Evolutionary conservation across 495 filamentous ascomycete genomes (phyloP).

Genomic region (Xylaria scruposa): DNA sequence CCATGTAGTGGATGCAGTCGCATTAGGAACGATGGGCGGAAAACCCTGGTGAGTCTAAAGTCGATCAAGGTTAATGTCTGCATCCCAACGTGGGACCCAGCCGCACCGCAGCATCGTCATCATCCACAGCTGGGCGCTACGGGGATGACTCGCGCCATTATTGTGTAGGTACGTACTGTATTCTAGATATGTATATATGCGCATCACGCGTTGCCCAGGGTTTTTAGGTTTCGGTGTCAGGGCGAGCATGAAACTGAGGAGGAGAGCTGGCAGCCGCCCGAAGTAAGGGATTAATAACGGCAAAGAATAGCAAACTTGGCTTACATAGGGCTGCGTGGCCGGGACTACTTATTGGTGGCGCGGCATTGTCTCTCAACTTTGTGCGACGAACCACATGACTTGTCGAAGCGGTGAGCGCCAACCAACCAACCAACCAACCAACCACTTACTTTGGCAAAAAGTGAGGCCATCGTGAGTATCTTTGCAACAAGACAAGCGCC

Average conservation of each 20-base stretch:
- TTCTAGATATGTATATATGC: not conserved
- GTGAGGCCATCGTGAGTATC: conserved; percentile 23
- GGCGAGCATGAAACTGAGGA: conserved; percentile 6
- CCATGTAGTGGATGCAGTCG: conserved; percentile 24
- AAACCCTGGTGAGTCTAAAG: conserved; percentile 19
- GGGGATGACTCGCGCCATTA: conserved; percentile 30
- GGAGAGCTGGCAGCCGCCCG: not conserved
- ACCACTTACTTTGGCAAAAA: not conserved
- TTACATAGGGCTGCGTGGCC: conserved; percentile 16
- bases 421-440: conserved; percentile 11
- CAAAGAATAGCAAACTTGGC: not conserved
- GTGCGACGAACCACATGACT: conserved; percentile 26
- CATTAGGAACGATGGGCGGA: conserved; percentile 30
- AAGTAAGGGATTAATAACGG: no score
- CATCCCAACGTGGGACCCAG: conserved; percentile 28
- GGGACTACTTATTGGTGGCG: conserved; percentile 26
- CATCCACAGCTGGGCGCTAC: conserved; percentile 24
- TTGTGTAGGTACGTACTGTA: not conserved
- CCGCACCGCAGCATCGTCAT: conserved; percentile 27
- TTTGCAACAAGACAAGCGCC: not conserved
- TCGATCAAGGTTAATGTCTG: conserved; percentile 27
- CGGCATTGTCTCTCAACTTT: conserved; percentile 19
- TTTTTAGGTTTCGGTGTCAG: conserved; percentile 24
- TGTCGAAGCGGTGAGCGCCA: conserved; percentile 28
- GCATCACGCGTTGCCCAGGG: conserved; percentile 24